Conservation (phyloP, 2,329 filamentous ascomycete genomes). For the Scytalidium lignicola region DNA sequence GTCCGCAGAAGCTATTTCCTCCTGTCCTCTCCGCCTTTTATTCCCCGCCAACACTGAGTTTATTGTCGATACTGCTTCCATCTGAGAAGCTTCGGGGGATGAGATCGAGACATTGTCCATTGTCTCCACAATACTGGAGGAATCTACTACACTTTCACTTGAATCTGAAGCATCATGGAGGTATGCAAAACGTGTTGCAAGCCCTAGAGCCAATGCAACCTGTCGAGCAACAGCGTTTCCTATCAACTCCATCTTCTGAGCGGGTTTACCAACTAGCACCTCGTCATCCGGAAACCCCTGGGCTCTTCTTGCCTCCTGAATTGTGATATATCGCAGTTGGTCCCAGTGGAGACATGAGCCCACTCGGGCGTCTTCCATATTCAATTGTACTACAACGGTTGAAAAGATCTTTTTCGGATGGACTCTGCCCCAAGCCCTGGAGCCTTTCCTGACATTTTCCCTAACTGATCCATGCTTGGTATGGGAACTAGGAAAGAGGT, state of each 20-base stretch:
- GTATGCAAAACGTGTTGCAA: slow-evolving; percentile 39
- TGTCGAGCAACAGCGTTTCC: slow-evolving; percentile 74
- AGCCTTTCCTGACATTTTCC: slow-evolving; percentile 14
- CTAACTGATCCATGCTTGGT: slow-evolving; percentile 17
- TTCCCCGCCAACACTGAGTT: background rate
- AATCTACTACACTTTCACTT: too few relatives aligned
- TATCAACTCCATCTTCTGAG: slow-evolving; percentile 58
- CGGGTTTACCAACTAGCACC: slow-evolving; percentile 54
- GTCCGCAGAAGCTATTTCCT: slow-evolving; percentile 1
- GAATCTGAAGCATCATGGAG: too few relatives aligned
- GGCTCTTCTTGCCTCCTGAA: slow-evolving; percentile 63
- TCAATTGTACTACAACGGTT: slow-evolving; percentile 55
- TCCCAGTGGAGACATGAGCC: slow-evolving; percentile 60
- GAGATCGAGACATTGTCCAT: too few relatives aligned
- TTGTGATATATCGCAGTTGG: slow-evolving; percentile 53
- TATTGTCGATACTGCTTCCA: too few relatives aligned
- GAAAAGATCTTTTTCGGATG: slow-evolving; percentile 48
- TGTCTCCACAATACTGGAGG: too few relatives aligned
- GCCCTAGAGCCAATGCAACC: slow-evolving; percentile 61
- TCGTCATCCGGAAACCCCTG: slow-evolving; percentile 70
- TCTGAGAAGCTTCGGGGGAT: too few relatives aligned
- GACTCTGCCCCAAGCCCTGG: slow-evolving; percentile 45
- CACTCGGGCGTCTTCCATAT: slow-evolving; percentile 47
- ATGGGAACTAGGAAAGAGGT: slow-evolving; percentile 31
- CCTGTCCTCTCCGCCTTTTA: slow-evolving; percentile 6